These are phyloP conservation scores for Eucalyptus pauciflora DNA, from an alignment of 345 rosid species.

Conservation along the genomic window DNA sequence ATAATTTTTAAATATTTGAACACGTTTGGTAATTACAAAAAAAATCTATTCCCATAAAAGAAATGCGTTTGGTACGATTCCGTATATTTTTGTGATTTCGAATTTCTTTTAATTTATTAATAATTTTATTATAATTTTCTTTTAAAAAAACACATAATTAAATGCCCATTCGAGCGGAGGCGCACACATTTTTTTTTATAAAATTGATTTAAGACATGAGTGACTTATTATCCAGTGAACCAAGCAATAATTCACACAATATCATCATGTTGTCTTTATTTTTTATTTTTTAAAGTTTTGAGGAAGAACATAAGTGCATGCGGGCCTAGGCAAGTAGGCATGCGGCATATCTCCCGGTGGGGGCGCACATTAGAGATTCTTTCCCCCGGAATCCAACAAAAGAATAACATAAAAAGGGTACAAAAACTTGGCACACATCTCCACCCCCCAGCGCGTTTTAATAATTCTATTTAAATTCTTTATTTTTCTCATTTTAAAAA, in stretches of 20 bases:
- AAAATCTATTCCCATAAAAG: fast-evolving
- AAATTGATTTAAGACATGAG: background rate
- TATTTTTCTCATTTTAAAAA: background rate
- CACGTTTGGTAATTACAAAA: too few species aligned
- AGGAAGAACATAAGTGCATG: background rate
- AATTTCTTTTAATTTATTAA: too few species aligned
- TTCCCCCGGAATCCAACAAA: background rate
- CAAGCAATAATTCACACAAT: background rate
- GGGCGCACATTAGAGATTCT: background rate
- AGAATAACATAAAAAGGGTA: background rate
- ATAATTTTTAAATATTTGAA: fast-evolving
- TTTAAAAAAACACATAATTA: background rate
- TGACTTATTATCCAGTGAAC: background rate
- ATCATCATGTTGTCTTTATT: background rate
- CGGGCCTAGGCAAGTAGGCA: background rate
- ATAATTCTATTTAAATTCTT: background rate
- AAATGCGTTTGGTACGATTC: too few species aligned
- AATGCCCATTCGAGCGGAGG: background rate
- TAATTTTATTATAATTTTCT: too few species aligned
- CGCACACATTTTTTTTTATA: background rate
- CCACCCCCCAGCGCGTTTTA: constrained; percentile 8
- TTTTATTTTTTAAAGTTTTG: background rate
- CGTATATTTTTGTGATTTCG: too few species aligned
- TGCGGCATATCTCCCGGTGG: constrained; percentile 4
- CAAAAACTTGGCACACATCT: background rate